A percentile compares a stretch with the other conserved stretches of the same genome.
Conservation (phyloP, 2,329 filamentous ascomycete genomes). For the Beauveria scarabaeidicola region DNA sequence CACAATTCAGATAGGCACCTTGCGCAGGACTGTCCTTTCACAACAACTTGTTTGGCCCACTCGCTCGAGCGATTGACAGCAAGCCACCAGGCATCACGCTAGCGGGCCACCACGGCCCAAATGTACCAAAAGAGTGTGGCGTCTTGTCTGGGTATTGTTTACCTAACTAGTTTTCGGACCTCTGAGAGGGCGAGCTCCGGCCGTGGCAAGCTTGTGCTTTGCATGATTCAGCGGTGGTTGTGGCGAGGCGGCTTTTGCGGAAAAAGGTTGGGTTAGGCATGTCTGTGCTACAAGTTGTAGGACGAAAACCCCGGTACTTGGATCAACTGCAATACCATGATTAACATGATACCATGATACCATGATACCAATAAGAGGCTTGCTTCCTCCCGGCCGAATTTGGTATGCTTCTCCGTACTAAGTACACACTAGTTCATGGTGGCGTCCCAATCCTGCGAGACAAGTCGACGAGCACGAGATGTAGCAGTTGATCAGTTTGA, state of each 20-base stretch:
- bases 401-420: background rate
- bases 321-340: too few relatives aligned
- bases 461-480: background rate
- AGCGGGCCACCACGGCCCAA: background rate
- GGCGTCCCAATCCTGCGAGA: conserved; percentile 1
- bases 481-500: background rate
- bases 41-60: too few relatives aligned
- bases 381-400: background rate
- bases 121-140: conserved; percentile 8
- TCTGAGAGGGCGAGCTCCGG: too few relatives aligned
- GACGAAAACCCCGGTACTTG: too few relatives aligned
- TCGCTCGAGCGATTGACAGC: background rate
- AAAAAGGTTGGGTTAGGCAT: too few relatives aligned
- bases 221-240: too few relatives aligned
- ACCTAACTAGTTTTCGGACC: background rate
- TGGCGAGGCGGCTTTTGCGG: too few relatives aligned
- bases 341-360: too few relatives aligned
- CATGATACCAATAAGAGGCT: too few relatives aligned
- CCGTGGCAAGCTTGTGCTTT: too few relatives aligned
- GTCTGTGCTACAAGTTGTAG: too few relatives aligned
- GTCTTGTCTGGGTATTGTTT: background rate
- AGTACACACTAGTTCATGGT: background rate
- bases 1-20: background rate
- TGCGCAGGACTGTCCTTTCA: too few relatives aligned
- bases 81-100: background rate